Evolutionary conservation across 768 basidiomycete species (phyloP), one percentile per base, ranked within the genome.

Genomic region (Filobasidium floriforme): DNA sequence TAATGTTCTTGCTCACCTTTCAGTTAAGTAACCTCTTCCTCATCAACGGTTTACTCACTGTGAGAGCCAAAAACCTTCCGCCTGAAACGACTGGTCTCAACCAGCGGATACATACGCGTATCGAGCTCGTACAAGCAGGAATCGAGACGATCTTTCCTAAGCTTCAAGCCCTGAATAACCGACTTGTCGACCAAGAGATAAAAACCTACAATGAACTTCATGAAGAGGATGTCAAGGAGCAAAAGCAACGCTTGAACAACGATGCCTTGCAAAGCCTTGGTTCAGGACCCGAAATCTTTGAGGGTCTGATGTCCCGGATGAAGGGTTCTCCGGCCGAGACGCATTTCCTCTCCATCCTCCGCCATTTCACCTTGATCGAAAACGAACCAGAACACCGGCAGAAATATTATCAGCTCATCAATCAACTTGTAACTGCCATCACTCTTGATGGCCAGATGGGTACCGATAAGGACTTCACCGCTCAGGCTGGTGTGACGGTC

Each of bases 261-360:
- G 83, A 85, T 66, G 84, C 89, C 59, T 82, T 97, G 6, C 83
- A 83, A 62, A 87, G 89, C 75, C 83, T 96, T 70, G 84, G 84
- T 46, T 86, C 88, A 67, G 88, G 90, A 19, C 85, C 88, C 72
- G 92, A 97, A 74, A 87, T 97, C 40, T 94, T 89, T 81, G 85
- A 87, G 62, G 88, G 89, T 1, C 82, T 99, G 57, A 84, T 84
- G 68, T 80, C 85, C n/a, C 87, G 84, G 75, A 87, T 88, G n/a
- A 82, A 86, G 67, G 87, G 88, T 51, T 86, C 88, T 15, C 85
- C 85, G 66, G 92, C 92, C 7, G 82, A 84, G 70, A 87, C 89
- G 69, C 87, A 93, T 76, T 89, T 99, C 76, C 81, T 93, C 49
- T 90, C 90, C n/a, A 88, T 92, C 78, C 85, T 98, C 84, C 91